These are phyloP conservation scores for Cercophora newfieldiana DNA, from an alignment of 495 filamentous ascomycete genomes.

Conservation along the genomic window DNA sequence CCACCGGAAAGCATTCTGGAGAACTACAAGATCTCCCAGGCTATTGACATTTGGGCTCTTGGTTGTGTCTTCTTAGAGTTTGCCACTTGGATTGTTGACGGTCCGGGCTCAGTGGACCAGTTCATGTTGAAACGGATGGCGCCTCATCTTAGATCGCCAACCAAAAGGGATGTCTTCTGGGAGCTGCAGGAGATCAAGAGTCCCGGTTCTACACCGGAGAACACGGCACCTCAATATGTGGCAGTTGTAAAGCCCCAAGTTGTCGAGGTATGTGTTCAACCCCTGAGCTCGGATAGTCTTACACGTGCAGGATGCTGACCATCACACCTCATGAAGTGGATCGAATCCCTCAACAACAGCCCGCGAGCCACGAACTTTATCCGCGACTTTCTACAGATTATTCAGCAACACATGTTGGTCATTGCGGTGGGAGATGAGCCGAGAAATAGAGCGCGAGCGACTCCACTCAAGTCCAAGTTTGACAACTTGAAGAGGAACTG, in stretches of 20 bases:
- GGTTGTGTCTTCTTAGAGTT: background rate
- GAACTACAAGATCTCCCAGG: background rate
- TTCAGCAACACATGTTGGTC: slow-evolving; percentile 6
- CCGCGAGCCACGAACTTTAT: background rate
- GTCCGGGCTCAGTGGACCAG: background rate
- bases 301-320: too few species aligned
- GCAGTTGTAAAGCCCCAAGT: background rate
- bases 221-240: background rate
- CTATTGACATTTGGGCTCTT: background rate
- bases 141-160: background rate
- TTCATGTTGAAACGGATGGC: background rate
- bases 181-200: background rate
- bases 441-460: background rate
- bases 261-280: background rate
- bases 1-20: background rate
- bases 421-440: too few species aligned
- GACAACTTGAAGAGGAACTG: background rate
- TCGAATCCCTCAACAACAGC: background rate
- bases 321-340: too few species aligned
- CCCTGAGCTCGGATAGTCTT: too few species aligned
- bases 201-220: too few species aligned
- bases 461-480: background rate
- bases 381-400: slow-evolving; percentile 4
- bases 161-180: background rate
- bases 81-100: background rate